phyloP scores from a whole-genome alignment of 345 rosid species.

The Populus alba region DNA sequence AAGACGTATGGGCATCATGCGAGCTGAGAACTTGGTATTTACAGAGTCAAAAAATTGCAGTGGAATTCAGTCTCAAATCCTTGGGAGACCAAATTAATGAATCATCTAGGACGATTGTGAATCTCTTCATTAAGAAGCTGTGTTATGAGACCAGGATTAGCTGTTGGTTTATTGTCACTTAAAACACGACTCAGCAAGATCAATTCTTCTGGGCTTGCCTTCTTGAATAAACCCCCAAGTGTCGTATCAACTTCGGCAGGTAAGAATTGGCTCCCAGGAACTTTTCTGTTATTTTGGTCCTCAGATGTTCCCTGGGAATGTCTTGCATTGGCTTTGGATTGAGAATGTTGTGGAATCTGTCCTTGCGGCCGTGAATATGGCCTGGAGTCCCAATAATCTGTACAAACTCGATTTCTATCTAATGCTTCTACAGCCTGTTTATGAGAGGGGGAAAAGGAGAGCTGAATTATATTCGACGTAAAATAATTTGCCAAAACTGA shows the following conservation, averaged over 20 bases:
- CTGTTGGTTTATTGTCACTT: conserved; percentile 32
- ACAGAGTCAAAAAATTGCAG: conserved; percentile 27
- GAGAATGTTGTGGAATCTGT: conserved; percentile 56
- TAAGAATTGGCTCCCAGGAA: conserved; percentile 21
- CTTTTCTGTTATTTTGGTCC: conserved; percentile 21
- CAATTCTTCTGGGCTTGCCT: conserved; percentile 68
- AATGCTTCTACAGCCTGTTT: conserved; percentile 83
- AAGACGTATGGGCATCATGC: conserved; percentile 5
- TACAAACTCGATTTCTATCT: conserved; percentile 79
- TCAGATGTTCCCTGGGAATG: conserved; percentile 20
- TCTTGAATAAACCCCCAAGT: conserved; percentile 60
- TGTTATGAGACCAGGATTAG: conserved; percentile 35
- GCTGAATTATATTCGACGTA: neutral
- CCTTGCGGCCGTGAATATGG: conserved; percentile 82
- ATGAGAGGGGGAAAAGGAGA: conserved; percentile 1
- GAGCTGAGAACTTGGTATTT: conserved; percentile 22
- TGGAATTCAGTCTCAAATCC: neutral
- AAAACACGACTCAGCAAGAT: conserved; percentile 42
- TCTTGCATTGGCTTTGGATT: conserved; percentile 23
- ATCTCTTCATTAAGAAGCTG: conserved; percentile 63
- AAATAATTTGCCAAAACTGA: neutral
- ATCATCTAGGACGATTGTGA: conserved; percentile 45
- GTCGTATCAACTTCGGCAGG: conserved; percentile 38
- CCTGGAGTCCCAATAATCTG: conserved; percentile 91
- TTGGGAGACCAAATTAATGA: conserved; percentile 8